These are phyloP conservation scores for Rhizopus arrhizus DNA, from an alignment of 371 early-diverging fungal genomes.

Conservation along the genomic window DNA sequence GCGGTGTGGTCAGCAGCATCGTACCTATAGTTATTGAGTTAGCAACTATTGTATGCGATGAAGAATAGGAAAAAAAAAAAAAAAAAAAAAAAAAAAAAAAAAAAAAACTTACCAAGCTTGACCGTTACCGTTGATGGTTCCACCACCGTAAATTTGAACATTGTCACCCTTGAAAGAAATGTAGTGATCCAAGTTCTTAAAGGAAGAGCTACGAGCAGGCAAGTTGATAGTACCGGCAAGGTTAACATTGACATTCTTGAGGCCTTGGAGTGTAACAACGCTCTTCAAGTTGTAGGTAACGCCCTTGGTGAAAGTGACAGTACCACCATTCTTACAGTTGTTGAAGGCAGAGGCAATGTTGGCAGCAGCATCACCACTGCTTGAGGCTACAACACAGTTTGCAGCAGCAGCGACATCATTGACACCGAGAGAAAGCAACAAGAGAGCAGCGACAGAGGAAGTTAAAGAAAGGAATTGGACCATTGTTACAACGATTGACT, in stretches of 20 bases:
- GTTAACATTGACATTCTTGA: constrained; percentile 31
- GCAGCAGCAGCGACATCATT: constrained; percentile 11
- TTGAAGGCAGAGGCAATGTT: constrained; percentile 33
- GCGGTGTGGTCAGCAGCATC: constrained; percentile 33
- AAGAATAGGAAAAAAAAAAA: too few relatives aligned
- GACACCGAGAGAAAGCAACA: neutral
- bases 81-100: too few relatives aligned
- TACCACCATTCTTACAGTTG: constrained; percentile 36
- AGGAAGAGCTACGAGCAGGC: constrained; percentile 26
- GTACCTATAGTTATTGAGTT: neutral
- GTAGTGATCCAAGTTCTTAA: constrained; percentile 28
- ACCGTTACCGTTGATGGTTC: constrained; percentile 31
- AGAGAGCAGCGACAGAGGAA: neutral
- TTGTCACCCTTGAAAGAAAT: constrained; percentile 31
- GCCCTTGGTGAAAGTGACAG: constrained; percentile 31
- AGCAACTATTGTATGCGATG: neutral
- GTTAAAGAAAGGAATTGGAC: neutral
- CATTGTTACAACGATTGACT: too few relatives aligned
- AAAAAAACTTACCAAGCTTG: constrained; percentile 30
- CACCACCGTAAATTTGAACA: constrained; percentile 25
- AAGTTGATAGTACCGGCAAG: constrained; percentile 35
- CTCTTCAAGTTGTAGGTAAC: constrained; percentile 32
- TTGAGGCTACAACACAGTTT: constrained; percentile 23
- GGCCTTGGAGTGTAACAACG: constrained; percentile 22
- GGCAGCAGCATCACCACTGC: constrained; percentile 27